Conservation (phyloP, 768 basidiomycete genomes). For the Mycena olivaceomarginata region DNA sequence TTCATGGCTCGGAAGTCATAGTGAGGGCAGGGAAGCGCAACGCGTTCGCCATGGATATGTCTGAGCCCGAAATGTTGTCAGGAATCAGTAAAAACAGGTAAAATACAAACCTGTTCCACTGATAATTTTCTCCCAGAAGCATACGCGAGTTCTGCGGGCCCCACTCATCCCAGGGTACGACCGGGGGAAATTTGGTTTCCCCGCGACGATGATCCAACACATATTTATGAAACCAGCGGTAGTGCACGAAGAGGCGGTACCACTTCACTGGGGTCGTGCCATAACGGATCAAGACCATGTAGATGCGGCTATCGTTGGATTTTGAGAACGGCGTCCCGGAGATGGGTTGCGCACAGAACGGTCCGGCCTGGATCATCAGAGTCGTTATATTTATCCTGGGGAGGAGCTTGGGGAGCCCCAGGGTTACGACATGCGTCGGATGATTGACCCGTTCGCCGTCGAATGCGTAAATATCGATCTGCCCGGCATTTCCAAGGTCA, state of each 20-base stretch:
- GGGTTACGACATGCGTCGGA: conserved; percentile 2
- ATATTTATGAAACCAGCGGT: conserved; percentile 2
- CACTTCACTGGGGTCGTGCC: neutral
- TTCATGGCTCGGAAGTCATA: neutral
- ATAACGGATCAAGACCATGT: neutral
- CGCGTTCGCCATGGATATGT: conserved; percentile 33
- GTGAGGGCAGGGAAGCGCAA: neutral
- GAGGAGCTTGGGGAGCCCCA: neutral
- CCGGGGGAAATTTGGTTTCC: neutral
- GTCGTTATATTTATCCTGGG: neutral
- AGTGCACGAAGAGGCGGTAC: conserved; percentile 14
- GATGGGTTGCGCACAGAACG: neutral
- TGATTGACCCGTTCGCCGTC: neutral
- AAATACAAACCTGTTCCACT: conserved; percentile 1
- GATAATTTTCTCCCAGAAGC: neutral
- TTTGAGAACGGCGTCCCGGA: neutral
- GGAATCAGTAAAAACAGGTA: neutral
- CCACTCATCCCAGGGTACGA: conserved; percentile 25
- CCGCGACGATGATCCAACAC: neutral
- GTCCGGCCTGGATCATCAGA: neutral
- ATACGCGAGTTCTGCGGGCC: conserved; percentile 22
- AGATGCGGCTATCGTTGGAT: conserved; percentile 18
- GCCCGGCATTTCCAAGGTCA: neutral
- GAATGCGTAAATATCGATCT: conserved; percentile 18
- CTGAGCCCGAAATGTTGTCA: neutral